A percentile compares a stretch with the other conserved stretches of the same genome.
Conservation (phyloP, 129 eudicot genomes). For the Pittosporum tobira region DNA sequence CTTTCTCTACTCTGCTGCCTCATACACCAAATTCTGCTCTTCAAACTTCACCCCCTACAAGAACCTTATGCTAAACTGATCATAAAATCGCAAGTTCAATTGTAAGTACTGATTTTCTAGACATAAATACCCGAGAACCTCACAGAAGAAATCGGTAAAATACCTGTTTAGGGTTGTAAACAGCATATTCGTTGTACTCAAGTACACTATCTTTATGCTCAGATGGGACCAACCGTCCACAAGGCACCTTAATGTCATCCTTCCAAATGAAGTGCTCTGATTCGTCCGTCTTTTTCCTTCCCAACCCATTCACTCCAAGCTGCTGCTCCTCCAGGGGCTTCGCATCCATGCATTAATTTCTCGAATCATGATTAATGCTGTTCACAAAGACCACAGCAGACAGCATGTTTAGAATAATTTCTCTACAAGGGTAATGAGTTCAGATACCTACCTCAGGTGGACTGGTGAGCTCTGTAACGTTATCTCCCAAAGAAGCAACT, state of each 20-base stretch:
- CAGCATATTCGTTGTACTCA: conserved; percentile 83
- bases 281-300: conserved; percentile 77
- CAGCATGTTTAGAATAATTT: no score
- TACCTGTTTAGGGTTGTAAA: conserved; percentile 74
- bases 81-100: not conserved
- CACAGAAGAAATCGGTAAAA: not conserved
- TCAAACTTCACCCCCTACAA: conserved; percentile 71
- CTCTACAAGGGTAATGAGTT: no score
- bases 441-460: conserved; percentile 54
- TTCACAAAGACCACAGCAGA: not conserved
- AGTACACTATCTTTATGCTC: conserved; percentile 60
- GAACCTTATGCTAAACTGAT: conserved; percentile 64
- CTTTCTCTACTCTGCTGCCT: conserved; percentile 14
- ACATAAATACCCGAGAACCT: no score
- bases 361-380: not conserved
- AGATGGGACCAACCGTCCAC: conserved; percentile 52
- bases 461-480: conserved; percentile 35
- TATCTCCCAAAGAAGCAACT: conserved; percentile 63
- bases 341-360: conserved; percentile 37
- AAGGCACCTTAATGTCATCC: conserved; percentile 78
- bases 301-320: conserved; percentile 61
- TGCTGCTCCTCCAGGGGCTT: conserved; percentile 50
- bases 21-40: conserved; percentile 58
- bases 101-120: not conserved
- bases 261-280: conserved; percentile 79